phyloP scores from a whole-genome alignment of 352 stramenopile species.

The Globisporangium alternatum region DNA sequence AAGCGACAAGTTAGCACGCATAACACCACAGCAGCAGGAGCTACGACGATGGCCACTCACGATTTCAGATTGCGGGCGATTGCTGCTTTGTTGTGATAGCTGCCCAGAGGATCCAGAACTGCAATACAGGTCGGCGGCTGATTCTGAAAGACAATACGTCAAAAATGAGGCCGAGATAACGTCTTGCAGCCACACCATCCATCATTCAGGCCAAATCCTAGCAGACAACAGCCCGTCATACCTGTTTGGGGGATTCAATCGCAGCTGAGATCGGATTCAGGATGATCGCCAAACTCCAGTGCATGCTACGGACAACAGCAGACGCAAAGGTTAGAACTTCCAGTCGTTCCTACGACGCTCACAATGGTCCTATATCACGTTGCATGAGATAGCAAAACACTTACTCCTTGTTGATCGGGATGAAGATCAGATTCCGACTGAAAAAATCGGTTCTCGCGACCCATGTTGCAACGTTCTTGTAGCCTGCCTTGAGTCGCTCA shows the following conservation, averaged over 20 bases:
- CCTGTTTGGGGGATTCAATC: constrained; percentile 27
- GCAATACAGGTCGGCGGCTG: constrained; percentile 51
- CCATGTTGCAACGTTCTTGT: constrained; percentile 81
- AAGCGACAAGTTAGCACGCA: not conserved
- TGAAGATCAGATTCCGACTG: constrained; percentile 72
- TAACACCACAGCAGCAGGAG: not conserved
- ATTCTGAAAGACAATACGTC: constrained; percentile 17
- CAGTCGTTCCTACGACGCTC: not conserved
- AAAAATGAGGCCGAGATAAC: no score
- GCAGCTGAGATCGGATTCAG: constrained; percentile 58
- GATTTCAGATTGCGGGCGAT: constrained; percentile 58
- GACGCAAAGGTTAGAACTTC: not conserved
- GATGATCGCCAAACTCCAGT: constrained; percentile 84
- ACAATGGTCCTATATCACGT: no score
- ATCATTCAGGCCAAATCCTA: not conserved
- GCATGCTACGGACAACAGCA: constrained; percentile 40
- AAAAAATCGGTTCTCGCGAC: constrained; percentile 64
- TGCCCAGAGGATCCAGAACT: constrained; percentile 66
- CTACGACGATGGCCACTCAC: constrained; percentile 25
- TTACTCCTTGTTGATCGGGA: constrained; percentile 87
- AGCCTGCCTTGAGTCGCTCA: constrained; percentile 52
- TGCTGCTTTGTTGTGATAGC: constrained; percentile 56
- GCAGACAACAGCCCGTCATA: not conserved
- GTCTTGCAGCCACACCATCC: no score
- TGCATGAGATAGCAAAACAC: constrained; percentile 8